Base-by-base conservation (phyloP, 2,329 filamentous ascomycete genomes). In the Magnaporthiopsis incrustans region DNA sequence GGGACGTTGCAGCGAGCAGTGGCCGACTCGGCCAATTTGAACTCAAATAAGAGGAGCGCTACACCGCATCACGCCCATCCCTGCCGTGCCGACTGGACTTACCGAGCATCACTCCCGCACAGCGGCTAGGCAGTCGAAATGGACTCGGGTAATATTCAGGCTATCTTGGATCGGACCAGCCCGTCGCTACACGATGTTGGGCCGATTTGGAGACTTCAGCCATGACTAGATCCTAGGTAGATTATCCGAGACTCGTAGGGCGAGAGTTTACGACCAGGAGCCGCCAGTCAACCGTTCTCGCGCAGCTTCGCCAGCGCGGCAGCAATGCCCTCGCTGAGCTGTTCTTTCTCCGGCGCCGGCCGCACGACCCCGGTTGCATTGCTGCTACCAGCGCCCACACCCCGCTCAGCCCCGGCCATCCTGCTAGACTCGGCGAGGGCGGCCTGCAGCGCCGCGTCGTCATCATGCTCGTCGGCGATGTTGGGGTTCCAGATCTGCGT, bases 221-320 rank as follows among this genome's bases (percentile, higher is more conserved):
- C 38, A 18, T 44, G 11, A 7, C 15, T 44, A 15, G 15, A 44
- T 44, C 14, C 38, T 5, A 35, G 38, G 38, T 7, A 44, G 38
- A 44, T 44, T 44, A 44, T 44, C 38, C 18, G 11, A 14, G 38
- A 44, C 38, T 18, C 15, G 14, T 18, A 15, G 5, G 14, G 14
- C 18, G 4, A 44, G 38, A 12, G 1, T 44, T 15, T 44, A 4
- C 6, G 15, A 6, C 38, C 15, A 44, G 38, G 14, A 18, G 7
- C 38, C 38, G 4, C 6, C 1, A 53, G 44, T 69, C 65, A 75
- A 32, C 76, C 76, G 33, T 76, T 76, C 64, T 86, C 77, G 64
- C 85, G 77, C 30, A 89, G 73, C 67, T 77, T 86, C 10, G 85
- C 85, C 66, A 89, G 71, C 22, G 86, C 86, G 38, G 83, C 84